Conservation (phyloP, 257 asterid species). For the Solanum medicagineum region DNA sequence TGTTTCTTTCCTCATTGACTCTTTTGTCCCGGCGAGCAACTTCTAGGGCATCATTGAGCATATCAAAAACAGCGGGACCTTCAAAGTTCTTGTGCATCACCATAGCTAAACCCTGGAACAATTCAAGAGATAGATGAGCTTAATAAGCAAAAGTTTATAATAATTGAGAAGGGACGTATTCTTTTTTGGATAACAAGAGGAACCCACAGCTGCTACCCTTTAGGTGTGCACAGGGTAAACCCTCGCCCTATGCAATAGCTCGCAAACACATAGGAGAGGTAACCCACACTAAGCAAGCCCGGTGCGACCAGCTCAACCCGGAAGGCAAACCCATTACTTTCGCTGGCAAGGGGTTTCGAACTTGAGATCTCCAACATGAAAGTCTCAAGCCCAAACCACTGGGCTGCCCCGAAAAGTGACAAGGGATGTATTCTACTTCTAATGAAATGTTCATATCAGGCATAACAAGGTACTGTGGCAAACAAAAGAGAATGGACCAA, state of each 20-base stretch:
- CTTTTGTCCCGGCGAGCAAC: slow-evolving; percentile 43
- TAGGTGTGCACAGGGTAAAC: too few species aligned
- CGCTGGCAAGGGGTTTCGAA: too few species aligned
- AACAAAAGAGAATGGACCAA: background rate
- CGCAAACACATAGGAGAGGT: too few species aligned
- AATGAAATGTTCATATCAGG: background rate
- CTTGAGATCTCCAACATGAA: too few species aligned
- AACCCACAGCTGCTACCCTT: too few species aligned
- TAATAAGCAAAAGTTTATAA: background rate
- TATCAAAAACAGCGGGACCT: slow-evolving; percentile 73
- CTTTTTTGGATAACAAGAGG: background rate
- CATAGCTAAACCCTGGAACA: slow-evolving; percentile 74
- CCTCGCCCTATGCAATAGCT: too few species aligned
- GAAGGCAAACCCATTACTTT: too few species aligned
- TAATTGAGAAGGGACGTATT: background rate
- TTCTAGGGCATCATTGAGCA: slow-evolving; percentile 60
- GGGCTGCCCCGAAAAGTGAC: too few species aligned
- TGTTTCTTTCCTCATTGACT: slow-evolving; percentile 71
- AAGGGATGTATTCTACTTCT: background rate
- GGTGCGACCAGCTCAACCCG: too few species aligned
- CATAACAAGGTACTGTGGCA: background rate
- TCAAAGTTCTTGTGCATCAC: slow-evolving; percentile 85
- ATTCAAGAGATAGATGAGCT: background rate
- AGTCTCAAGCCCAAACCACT: too few species aligned
- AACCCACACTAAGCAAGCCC: too few species aligned